Conservation (phyloP, 2,329 filamentous ascomycete species). For the Alternaria gansuensis region DNA sequence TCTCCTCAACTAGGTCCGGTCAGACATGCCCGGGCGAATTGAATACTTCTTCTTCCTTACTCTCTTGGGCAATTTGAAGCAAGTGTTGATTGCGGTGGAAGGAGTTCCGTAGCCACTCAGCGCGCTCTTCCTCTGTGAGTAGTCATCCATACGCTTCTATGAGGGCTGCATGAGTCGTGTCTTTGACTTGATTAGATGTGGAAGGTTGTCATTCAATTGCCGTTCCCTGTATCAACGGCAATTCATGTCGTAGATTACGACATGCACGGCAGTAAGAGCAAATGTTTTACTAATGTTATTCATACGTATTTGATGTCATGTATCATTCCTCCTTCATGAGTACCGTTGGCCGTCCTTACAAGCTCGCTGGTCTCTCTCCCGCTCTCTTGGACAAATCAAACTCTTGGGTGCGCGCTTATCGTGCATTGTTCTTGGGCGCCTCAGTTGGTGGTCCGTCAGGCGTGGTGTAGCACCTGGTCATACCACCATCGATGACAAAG, state of each 20-base stretch:
- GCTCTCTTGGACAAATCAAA: background rate
- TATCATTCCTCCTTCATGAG: background rate
- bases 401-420: conserved; percentile 1
- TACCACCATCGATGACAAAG: conserved; percentile 93
- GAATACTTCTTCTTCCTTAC: background rate
- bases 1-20: background rate
- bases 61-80: conserved; percentile 13
- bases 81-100: conserved; percentile 24
- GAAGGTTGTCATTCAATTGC: background rate
- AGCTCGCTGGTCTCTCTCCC: background rate
- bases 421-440: conserved; percentile 62
- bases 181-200: background rate
- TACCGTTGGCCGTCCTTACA: background rate
- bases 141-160: background rate
- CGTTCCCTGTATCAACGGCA: background rate
- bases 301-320: background rate
- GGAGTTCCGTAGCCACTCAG: conserved; percentile 21
- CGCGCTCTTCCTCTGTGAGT: background rate
- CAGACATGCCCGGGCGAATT: conserved; percentile 15
- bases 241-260: background rate
- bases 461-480: conserved; percentile 87
- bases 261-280: background rate
- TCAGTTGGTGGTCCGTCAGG: conserved; percentile 65
- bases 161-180: background rate
- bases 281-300: background rate